These are phyloP conservation scores for Camellia lanceoleosa DNA, from an alignment of 148 eudicot genomes.

Conservation along the genomic window DNA sequence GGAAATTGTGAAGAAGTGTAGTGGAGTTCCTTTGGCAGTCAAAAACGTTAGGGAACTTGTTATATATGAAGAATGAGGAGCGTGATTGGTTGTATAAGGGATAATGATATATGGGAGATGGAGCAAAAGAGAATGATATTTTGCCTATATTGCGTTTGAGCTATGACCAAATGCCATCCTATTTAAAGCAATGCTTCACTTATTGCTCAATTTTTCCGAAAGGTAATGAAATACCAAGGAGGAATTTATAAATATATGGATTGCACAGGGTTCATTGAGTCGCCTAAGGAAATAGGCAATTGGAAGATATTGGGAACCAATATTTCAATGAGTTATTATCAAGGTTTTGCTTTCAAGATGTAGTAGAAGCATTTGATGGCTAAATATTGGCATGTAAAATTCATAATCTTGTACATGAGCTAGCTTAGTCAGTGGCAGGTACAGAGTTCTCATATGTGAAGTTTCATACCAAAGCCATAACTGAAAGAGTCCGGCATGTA, in stretches of 20 bases:
- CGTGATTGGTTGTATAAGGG: conserved; percentile 28
- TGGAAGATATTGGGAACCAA: conserved; percentile 24
- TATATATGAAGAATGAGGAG: conserved; percentile 25
- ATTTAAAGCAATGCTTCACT: conserved; percentile 26
- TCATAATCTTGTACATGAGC: conserved; percentile 45
- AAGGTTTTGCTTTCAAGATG: conserved; percentile 44
- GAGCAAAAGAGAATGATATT: conserved; percentile 16
- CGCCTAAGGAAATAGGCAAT: not conserved
- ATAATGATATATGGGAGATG: conserved; percentile 25
- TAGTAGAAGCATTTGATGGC: conserved; percentile 27
- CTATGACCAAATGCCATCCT: conserved; percentile 31
- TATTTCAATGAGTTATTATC: conserved; percentile 33
- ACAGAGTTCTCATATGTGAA: conserved; percentile 32
- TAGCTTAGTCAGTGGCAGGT: conserved; percentile 39
- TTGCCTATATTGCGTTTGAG: conserved; percentile 30
- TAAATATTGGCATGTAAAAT: conserved; percentile 32
- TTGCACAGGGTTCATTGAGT: conserved; percentile 23
- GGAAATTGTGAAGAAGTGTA: conserved; percentile 35
- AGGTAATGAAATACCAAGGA: conserved; percentile 25
- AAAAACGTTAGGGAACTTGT: conserved; percentile 29
- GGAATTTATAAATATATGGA: conserved; percentile 24
- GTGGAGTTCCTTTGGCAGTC: conserved; percentile 37
- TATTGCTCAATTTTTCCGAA: conserved; percentile 25
- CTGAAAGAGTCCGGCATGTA: conserved; percentile 29
- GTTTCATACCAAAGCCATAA: conserved; percentile 14